Evolutionary conservation across 2,329 filamentous ascomycete species (phyloP).

Genomic region (Fusarium sacchari): DNA sequence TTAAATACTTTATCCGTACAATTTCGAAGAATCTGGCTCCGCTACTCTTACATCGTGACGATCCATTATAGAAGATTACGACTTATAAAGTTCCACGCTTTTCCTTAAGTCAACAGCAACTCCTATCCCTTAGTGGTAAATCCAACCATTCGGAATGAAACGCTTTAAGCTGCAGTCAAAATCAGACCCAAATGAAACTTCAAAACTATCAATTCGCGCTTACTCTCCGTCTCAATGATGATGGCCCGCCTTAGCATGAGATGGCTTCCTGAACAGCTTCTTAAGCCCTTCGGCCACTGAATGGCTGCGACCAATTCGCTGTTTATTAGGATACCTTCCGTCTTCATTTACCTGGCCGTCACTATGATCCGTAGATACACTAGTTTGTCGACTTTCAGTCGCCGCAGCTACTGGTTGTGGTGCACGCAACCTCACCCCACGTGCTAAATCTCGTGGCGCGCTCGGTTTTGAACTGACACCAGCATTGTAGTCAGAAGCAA

Average conservation of each 20-base stretch:
- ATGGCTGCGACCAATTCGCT: conserved; percentile 44
- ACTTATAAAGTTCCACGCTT: conserved; percentile 5
- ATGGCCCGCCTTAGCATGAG: conserved; percentile 10
- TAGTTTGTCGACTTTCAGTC: conserved; percentile 12
- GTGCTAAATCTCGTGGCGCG: background rate
- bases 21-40: background rate
- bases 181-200: background rate
- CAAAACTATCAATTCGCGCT: background rate
- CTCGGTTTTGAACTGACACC: conserved; percentile 2
- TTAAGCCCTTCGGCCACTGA: conserved; percentile 52
- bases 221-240: background rate
- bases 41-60: background rate
- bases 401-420: conserved; percentile 5
- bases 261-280: conserved; percentile 52
- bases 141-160: background rate
- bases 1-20: background rate
- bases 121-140: background rate
- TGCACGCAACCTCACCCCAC: background rate
- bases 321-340: conserved; percentile 9
- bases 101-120: background rate
- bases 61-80: background rate
- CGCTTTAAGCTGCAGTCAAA: background rate
- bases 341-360: conserved; percentile 1
- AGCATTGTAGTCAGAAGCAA: conserved; percentile 6
- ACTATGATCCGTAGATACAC: conserved; percentile 7